These are phyloP conservation scores for Beta lomatogona DNA, from an alignment of 179 eudicot species.

Conservation along the genomic window DNA sequence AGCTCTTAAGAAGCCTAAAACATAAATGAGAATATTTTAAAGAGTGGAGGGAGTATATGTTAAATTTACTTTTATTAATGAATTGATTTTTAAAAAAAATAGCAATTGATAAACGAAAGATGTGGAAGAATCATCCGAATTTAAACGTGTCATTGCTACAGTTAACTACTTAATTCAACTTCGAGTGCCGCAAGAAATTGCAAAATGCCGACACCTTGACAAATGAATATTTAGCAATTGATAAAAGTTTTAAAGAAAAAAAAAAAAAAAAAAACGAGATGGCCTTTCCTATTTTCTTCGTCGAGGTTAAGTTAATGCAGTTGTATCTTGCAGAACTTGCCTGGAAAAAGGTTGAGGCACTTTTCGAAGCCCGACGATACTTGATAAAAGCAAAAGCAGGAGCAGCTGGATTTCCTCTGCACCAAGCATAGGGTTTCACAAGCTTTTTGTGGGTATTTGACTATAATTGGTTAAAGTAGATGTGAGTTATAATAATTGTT, in stretches of 20 bases:
- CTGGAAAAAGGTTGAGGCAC: slow-evolving; percentile 26
- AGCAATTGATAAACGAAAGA: too few species aligned
- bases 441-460: too few species aligned
- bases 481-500: too few species aligned
- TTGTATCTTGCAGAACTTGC: slow-evolving; percentile 33
- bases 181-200: slow-evolving; percentile 2
- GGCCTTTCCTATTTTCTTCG: neutral
- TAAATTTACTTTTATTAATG: too few species aligned
- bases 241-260: neutral
- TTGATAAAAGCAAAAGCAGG: slow-evolving; percentile 26
- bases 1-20: too few species aligned
- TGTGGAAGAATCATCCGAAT: too few species aligned
- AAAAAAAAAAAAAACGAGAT: neutral
- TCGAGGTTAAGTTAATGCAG: slow-evolving; percentile 9
- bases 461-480: too few species aligned
- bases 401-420: slow-evolving; percentile 41
- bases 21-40: too few species aligned
- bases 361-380: slow-evolving; percentile 27
- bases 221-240: slow-evolving; percentile 25
- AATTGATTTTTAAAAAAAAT: too few species aligned
- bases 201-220: slow-evolving; percentile 31
- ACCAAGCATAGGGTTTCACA: slow-evolving; percentile 26
- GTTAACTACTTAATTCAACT: neutral
- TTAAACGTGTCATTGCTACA: too few species aligned
- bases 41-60: too few species aligned